A percentile compares a stretch with the other conserved stretches of the same genome.
Conservation (phyloP, 2,329 filamentous ascomycete genomes). For the Penicillium fuscoglaucum region DNA sequence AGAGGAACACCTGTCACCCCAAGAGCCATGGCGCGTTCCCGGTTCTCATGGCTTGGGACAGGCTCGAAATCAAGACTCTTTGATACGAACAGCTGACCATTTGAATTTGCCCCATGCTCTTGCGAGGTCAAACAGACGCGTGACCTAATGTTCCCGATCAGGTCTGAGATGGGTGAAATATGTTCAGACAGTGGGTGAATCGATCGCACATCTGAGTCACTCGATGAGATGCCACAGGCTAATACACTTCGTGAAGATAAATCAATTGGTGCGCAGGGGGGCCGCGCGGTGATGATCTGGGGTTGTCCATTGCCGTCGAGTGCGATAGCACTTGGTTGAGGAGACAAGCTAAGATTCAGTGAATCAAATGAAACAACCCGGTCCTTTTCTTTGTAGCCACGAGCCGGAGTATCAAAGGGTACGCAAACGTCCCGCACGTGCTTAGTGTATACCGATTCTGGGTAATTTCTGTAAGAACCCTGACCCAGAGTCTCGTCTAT, state of each 20-base stretch:
- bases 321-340: slow-evolving; percentile 55
- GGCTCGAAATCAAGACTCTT: slow-evolving; percentile 16
- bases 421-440: slow-evolving; percentile 46
- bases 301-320: slow-evolving; percentile 55
- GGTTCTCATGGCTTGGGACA: slow-evolving; percentile 41
- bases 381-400: slow-evolving; percentile 47
- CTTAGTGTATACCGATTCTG: slow-evolving; percentile 49
- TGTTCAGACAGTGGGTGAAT: slow-evolving; percentile 34
- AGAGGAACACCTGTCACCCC: slow-evolving; percentile 32
- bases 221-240: slow-evolving; percentile 32
- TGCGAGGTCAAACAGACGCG: slow-evolving; percentile 23
- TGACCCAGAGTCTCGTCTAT: slow-evolving; percentile 44
- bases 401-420: slow-evolving; percentile 49
- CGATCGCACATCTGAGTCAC: slow-evolving; percentile 32
- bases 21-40: slow-evolving; percentile 38
- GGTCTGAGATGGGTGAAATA: slow-evolving; percentile 30
- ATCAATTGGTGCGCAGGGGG: slow-evolving; percentile 40
- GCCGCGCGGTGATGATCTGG: slow-evolving; percentile 50
- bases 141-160: slow-evolving; percentile 33
- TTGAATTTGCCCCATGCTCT: slow-evolving; percentile 8
- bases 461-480: slow-evolving; percentile 42
- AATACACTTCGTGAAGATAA: slow-evolving; percentile 41
- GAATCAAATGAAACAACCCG: slow-evolving; percentile 63
- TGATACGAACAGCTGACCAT: slow-evolving; percentile 9
- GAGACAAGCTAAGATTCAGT: slow-evolving; percentile 49